phyloP scores from a whole-genome alignment of 148 eudicot genomes.

The Rhododendron kiyosumense region DNA sequence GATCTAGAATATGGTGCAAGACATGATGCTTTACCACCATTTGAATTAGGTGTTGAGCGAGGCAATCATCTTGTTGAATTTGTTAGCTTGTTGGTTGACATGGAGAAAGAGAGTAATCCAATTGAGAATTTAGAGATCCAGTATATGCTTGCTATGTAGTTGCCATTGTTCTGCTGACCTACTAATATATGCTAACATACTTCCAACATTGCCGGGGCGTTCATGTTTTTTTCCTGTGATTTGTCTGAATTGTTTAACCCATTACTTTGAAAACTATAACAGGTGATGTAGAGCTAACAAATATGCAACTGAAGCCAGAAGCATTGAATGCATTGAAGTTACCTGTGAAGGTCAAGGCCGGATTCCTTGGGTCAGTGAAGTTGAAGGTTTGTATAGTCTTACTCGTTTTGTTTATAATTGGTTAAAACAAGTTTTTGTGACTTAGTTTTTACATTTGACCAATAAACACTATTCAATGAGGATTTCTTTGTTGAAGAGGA shows the following conservation, averaged over 20 bases:
- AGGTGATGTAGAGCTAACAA: conserved; percentile 92
- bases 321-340: conserved; percentile 91
- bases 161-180: background rate
- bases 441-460: background rate
- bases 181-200: background rate
- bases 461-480: background rate
- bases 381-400: conserved; percentile 62
- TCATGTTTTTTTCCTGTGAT: background rate
- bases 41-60: background rate
- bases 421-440: background rate
- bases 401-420: background rate
- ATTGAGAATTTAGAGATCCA: background rate
- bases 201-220: background rate
- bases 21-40: background rate
- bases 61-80: background rate
- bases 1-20: background rate
- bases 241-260: background rate
- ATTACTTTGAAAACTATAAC: conserved; percentile 15
- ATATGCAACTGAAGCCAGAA: conserved; percentile 97
- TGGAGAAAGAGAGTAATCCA: background rate
- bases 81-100: background rate
- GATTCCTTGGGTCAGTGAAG: conserved; percentile 96
- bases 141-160: background rate
- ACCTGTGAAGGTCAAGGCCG: conserved; percentile 94
- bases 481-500: background rate